Conservation (phyloP, 2,329 filamentous ascomycete species). For the Knoxdaviesia capensis region DNA sequence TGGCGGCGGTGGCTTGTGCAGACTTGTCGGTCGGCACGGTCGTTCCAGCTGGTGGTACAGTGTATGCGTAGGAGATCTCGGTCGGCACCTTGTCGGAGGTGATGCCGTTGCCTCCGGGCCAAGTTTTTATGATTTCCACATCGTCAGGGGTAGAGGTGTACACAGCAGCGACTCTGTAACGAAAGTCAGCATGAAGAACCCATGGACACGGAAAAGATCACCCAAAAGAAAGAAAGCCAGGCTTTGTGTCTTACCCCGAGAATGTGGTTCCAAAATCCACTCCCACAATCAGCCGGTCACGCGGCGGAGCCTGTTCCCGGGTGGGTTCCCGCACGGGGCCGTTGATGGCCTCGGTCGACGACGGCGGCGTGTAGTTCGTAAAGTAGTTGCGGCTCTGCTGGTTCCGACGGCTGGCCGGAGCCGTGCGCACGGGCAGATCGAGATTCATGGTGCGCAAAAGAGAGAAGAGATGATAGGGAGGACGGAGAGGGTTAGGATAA, state of each 20-base stretch:
- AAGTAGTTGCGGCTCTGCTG: slow-evolving; percentile 36
- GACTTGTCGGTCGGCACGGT: slow-evolving; percentile 1
- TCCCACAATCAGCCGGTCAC: slow-evolving; percentile 53
- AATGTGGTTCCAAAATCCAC: slow-evolving; percentile 77
- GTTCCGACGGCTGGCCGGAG: slow-evolving; percentile 26
- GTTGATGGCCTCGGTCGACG: slow-evolving; percentile 41
- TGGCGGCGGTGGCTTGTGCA: slow-evolving; percentile 10
- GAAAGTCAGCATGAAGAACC: background rate
- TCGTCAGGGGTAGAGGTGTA: slow-evolving; percentile 62
- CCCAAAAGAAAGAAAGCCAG: slow-evolving; percentile 10
- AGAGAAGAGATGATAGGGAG: background rate
- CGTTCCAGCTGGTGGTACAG: slow-evolving; percentile 10
- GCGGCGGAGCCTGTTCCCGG: slow-evolving; percentile 27
- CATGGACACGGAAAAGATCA: slow-evolving; percentile 6
- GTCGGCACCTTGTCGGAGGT: slow-evolving; percentile 78
- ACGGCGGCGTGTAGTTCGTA: slow-evolving; percentile 31
- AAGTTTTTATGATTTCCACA: slow-evolving; percentile 66
- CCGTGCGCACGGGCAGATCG: slow-evolving; percentile 29
- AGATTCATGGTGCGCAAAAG: slow-evolving; percentile 11
- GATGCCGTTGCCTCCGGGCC: slow-evolving; percentile 68
- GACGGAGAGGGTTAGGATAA: background rate
- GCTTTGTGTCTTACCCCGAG: slow-evolving; percentile 30
- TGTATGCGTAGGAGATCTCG: slow-evolving; percentile 43
- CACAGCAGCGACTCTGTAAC: slow-evolving; percentile 37
- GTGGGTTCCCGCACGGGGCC: slow-evolving; percentile 36